Percentiles rank a stretch among this genome's conserved stretches.
Evolutionary conservation across 1,284 basidiomycete species (phyloP).

Genomic region (Ustilago shanxiensis): DNA sequence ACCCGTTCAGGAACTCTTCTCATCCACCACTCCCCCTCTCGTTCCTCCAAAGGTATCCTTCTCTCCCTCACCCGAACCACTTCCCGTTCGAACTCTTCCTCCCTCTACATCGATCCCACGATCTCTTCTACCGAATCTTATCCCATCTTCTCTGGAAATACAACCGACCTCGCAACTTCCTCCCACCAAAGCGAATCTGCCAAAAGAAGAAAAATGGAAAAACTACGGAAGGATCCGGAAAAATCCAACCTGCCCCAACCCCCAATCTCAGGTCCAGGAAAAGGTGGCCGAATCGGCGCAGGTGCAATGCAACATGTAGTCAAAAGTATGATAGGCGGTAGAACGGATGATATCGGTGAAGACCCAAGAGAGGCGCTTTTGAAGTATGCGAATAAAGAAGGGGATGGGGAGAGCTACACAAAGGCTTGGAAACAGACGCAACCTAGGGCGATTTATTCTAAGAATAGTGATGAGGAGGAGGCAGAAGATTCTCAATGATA

Average conservation of each 20-base stretch:
- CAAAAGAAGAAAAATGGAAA: constrained; percentile 86
- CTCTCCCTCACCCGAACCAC: constrained; percentile 76
- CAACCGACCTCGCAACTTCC: neutral
- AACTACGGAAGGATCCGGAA: constrained; percentile 82
- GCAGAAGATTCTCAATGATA: neutral
- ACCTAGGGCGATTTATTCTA: constrained; percentile 56
- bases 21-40: constrained; percentile 88
- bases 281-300: constrained; percentile 91
- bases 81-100: constrained; percentile 17
- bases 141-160: constrained; percentile 10
- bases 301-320: constrained; percentile 95
- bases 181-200: constrained; percentile 65
- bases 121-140: constrained; percentile 11
- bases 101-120: neutral
- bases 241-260: constrained; percentile 73
- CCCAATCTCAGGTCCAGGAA: constrained; percentile 89
- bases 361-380: constrained; percentile 95
- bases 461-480: constrained; percentile 33
- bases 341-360: constrained; percentile 28
- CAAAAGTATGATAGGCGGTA: constrained; percentile 80
- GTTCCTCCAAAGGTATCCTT: constrained; percentile 91
- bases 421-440: constrained; percentile 75
- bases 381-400: constrained; percentile 84
- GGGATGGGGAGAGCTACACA: constrained; percentile 72
- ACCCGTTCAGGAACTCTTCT: constrained; percentile 78